A percentile compares a stretch with the other conserved stretches of the same genome.
Conservation (phyloP, 805 yeast species). For the Yueomyces sinensis region DNA sequence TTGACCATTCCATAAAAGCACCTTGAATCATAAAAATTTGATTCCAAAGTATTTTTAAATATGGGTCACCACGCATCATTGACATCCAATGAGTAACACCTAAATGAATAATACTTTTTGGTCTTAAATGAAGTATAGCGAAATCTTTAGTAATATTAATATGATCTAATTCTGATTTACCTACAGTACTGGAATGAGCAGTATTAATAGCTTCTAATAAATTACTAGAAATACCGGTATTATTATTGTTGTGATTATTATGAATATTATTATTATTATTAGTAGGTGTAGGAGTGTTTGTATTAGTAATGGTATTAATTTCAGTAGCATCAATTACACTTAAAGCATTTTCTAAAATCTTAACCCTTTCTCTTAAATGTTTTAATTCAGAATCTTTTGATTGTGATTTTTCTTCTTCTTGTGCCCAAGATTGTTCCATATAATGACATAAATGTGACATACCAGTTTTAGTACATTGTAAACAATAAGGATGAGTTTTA, state of each 20-base stretch:
- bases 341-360: conserved; percentile 33
- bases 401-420: conserved; percentile 33
- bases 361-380: conserved; percentile 44
- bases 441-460: conserved; percentile 45
- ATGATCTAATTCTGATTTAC: conserved; percentile 21
- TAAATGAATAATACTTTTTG: conserved; percentile 31
- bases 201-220: too few species aligned
- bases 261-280: background rate
- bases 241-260: background rate
- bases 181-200: background rate
- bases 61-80: conserved; percentile 45
- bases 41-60: conserved; percentile 40
- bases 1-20: conserved; percentile 22
- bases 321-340: conserved; percentile 17
- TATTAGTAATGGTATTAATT: too few species aligned
- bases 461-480: conserved; percentile 45
- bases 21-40: conserved; percentile 32
- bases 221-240: background rate
- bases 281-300: background rate
- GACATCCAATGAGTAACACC: conserved; percentile 49
- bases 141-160: conserved; percentile 29
- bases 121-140: conserved; percentile 31
- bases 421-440: conserved; percentile 49
- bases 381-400: conserved; percentile 33
- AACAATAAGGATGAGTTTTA: conserved; percentile 40